Evolutionary conservation across 495 filamentous ascomycete species (phyloP).

Genomic region (Aspergillus haitiensis): DNA sequence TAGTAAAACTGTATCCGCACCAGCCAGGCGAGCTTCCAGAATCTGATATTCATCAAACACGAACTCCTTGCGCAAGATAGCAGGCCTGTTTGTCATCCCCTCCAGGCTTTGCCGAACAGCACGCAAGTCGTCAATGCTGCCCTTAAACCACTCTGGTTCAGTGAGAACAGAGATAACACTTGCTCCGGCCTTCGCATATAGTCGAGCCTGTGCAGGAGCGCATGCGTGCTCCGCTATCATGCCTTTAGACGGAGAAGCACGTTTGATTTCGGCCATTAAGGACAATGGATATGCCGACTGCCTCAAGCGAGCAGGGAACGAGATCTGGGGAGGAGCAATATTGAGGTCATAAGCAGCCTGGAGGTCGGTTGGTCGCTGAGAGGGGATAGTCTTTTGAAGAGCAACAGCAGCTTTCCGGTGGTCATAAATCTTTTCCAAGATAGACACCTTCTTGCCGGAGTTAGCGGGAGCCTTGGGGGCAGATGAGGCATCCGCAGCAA

Average conservation of each 20-base stretch:
- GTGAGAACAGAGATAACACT: conserved; percentile 97
- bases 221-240: conserved; percentile 84
- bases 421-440: conserved; percentile 88
- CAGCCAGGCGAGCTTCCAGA: conserved; percentile 87
- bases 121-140: conserved; percentile 89
- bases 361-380: conserved; percentile 79
- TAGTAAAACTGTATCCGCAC: conserved; percentile 90
- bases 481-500: conserved; percentile 20
- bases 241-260: conserved; percentile 94
- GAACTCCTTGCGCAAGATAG: conserved; percentile 93
- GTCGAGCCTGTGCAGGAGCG: conserved; percentile 84
- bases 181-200: conserved; percentile 90
- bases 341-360: conserved; percentile 82
- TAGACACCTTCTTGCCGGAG: conserved; percentile 67
- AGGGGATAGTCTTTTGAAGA: conserved; percentile 82
- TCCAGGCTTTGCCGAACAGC: conserved; percentile 84
- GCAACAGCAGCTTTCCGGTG: conserved; percentile 75
- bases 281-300: conserved; percentile 79
- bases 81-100: conserved; percentile 87
- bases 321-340: conserved; percentile 80
- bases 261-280: conserved; percentile 95
- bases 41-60: conserved; percentile 99
- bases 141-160: conserved; percentile 98
- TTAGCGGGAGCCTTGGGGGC: conserved; percentile 26
- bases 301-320: conserved; percentile 75